phyloP scores from a whole-genome alignment of 257 asterid genomes.

The Solanum tacnaense region DNA sequence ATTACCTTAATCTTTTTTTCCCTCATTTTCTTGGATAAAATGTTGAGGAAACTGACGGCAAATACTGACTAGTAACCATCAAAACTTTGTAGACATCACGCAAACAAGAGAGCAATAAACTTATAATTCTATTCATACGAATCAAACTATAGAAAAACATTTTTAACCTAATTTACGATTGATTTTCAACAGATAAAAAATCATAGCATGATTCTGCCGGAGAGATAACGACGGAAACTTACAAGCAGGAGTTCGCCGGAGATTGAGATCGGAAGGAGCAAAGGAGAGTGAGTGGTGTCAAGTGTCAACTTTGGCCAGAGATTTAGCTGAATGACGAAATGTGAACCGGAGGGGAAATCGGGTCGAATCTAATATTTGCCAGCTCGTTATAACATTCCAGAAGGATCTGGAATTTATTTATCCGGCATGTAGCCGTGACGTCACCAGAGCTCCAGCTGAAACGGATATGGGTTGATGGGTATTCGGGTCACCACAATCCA shows the following conservation, averaged over 20 bases:
- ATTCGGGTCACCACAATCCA: neutral
- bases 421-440: neutral
- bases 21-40: neutral
- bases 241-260: neutral
- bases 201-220: neutral
- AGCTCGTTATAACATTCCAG: neutral
- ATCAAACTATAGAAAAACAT: neutral
- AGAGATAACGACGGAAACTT: neutral
- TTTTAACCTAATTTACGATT: neutral
- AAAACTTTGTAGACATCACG: neutral
- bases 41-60: neutral
- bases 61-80: neutral
- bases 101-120: neutral
- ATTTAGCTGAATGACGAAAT: neutral
- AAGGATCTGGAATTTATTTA: neutral
- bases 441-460: neutral
- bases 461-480: neutral
- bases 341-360: neutral
- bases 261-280: neutral
- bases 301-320: neutral
- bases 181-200: neutral
- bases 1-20: neutral
- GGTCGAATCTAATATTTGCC: neutral
- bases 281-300: neutral
- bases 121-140: neutral